phyloP scores from a whole-genome alignment of 352 stramenopile species.

The Phytophthora niederhauseri region DNA sequence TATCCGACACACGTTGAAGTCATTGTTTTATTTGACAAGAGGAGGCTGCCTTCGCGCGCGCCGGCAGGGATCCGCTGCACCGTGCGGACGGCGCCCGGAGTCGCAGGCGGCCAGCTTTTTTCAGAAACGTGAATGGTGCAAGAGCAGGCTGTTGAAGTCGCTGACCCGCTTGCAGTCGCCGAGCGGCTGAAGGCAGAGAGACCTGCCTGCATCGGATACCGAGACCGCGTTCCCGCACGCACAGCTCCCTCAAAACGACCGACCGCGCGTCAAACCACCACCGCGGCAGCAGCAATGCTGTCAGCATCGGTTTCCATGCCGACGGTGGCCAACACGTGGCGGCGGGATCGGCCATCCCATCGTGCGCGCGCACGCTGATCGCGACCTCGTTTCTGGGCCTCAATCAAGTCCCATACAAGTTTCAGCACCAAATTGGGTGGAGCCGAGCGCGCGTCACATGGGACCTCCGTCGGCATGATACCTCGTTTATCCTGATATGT shows the following conservation, averaged over 20 bases:
- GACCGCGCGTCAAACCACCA: not conserved
- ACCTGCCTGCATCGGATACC: not conserved
- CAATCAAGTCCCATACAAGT: constrained; percentile 14
- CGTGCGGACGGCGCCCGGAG: constrained; percentile 1
- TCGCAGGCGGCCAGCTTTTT: constrained; percentile 21
- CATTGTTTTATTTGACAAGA: not conserved
- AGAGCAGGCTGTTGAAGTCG: constrained; percentile 32
- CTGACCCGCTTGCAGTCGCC: not conserved
- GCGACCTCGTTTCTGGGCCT: constrained; percentile 18
- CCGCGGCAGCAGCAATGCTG: not conserved
- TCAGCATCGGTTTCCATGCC: not conserved
- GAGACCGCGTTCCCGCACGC: not conserved
- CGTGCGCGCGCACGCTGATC: constrained; percentile 15
- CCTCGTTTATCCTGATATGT: not conserved
- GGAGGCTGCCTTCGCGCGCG: not conserved
- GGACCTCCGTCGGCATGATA: not conserved
- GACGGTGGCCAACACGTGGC: constrained; percentile 7
- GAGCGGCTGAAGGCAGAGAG: not conserved
- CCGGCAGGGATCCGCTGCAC: constrained; percentile 21
- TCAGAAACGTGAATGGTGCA: constrained; percentile 26
- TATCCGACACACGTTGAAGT: constrained; percentile 10
- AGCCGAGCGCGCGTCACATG: constrained; percentile 5
- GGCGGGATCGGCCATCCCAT: constrained; percentile 17
- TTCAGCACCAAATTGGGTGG: constrained; percentile 26
- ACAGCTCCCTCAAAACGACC: constrained; percentile 3